A percentile compares a stretch with the other conserved stretches of the same genome.
Conservation (phyloP, 441 rosid genomes). For the Euphorbia celastroides region DNA sequence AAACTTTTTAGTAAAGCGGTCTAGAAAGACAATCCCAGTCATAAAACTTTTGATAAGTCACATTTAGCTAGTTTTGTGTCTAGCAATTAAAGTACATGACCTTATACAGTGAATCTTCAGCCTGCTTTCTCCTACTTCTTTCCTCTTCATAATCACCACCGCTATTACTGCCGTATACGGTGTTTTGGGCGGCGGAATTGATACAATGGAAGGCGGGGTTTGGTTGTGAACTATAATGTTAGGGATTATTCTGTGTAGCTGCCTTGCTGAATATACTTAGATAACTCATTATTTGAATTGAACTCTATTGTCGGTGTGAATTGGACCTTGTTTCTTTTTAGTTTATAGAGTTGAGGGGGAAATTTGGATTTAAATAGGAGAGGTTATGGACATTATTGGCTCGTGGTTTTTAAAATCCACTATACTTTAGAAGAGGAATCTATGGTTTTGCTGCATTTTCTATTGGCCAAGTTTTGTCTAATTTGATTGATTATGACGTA, state of each 20-base stretch:
- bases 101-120: constrained; percentile 26
- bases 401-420: constrained; percentile 14
- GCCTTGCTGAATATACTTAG: constrained; percentile 21
- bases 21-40: too few relatives aligned
- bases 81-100: constrained; percentile 36
- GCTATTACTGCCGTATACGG: not conserved
- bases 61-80: constrained; percentile 23
- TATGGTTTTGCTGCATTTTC: constrained; percentile 23
- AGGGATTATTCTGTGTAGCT: constrained; percentile 19
- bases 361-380: constrained; percentile 2
- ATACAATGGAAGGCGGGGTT: constrained; percentile 7
- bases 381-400: not conserved
- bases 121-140: constrained; percentile 17
- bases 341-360: not conserved
- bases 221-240: constrained; percentile 16
- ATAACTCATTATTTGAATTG: constrained; percentile 24
- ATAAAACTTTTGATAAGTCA: too few relatives aligned
- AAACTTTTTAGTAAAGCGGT: too few relatives aligned
- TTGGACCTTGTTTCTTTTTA: not conserved
- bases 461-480: constrained; percentile 14
- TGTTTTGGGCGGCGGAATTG: not conserved
- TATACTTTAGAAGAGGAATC: constrained; percentile 7
- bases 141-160: not conserved
- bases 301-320: not conserved
- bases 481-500: constrained; percentile 1